Conservation (phyloP, 2,329 filamentous ascomycete species). For the Pestalotiopsis sp. region DNA sequence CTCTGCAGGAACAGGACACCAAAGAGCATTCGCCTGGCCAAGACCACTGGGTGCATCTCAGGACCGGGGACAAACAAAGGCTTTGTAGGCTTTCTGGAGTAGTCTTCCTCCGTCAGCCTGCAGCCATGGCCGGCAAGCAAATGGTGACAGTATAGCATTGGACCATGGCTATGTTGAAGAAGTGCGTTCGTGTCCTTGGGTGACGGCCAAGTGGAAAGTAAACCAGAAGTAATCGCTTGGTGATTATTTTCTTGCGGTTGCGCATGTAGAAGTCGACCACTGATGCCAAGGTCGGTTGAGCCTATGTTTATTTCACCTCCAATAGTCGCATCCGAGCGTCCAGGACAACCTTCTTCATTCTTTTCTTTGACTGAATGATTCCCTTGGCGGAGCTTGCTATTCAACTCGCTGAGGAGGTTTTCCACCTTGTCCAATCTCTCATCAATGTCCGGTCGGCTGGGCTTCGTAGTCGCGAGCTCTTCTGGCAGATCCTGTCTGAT, state of each 20-base stretch:
- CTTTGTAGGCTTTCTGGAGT: background rate
- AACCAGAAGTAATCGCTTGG: background rate
- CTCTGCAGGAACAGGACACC: background rate
- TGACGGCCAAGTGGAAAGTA: background rate
- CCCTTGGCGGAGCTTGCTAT: background rate
- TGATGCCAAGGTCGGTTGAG: background rate
- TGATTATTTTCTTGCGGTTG: background rate
- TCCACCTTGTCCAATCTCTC: slow-evolving; percentile 5
- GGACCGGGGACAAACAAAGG: background rate
- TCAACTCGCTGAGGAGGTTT: background rate
- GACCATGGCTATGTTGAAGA: background rate
- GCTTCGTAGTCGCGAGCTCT: background rate
- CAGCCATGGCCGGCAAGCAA: background rate
- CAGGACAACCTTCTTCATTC: background rate
- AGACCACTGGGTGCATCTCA: background rate
- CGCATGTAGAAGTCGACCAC: background rate
- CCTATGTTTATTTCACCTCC: background rate
- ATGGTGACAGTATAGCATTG: background rate
- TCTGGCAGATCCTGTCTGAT: background rate
- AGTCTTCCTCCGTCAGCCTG: background rate
- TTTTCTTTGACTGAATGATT: background rate
- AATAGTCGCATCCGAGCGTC: background rate
- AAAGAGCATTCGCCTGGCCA: background rate
- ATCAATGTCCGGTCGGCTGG: background rate
- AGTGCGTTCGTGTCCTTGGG: background rate